Base-by-base conservation (phyloP, 2,329 filamentous ascomycete genomes). In the Aureobasidium sp. region DNA sequence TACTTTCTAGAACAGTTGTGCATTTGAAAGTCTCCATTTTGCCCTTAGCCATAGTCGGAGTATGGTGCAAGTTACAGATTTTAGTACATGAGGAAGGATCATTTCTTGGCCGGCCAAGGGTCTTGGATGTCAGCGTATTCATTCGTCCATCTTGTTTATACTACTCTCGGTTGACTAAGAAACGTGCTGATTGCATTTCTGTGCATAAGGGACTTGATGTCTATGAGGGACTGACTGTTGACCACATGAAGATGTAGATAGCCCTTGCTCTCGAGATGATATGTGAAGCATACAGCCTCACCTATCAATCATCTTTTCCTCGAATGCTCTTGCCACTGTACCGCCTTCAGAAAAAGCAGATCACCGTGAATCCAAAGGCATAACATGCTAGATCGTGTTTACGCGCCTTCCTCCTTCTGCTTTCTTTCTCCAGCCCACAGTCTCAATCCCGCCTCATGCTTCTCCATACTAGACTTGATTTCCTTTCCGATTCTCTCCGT, bases 371-470 rank as follows among this genome's bases (percentile, higher is more conserved):
- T 20, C 1, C 17, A 50, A 36, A 5, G 5, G 32, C 20, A 20
- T 13, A 50, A 34, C 48, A 52, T 8, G 10, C 34, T 20, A 20
- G 12, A n/a, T 55, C 36, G 43, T 6, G 29, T 37, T 50, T 26
- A 36, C 0, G 12, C 1, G 20, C 43, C 13, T n/a, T 39, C 17
- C 34, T 50, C 29, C 43, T 51, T 60, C 32, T 36, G 47, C 1
- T 26, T n/a, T 34, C 46, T 50, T 5, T 46, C 59, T 53, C 59
- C 48, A 29, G 17, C 48, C 59, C 59, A 52, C 3, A 53, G 17
- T 62, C 59, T 62, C 37, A 62, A 20, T 26, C 48, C 48, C n/a
- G 43, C 59, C 2, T 29, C 13, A 8, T 62, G 27, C 37, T 62
- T 50, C 26, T 50, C 15, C 9, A 62, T 55, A 5, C 48, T 24